Evolutionary conservation across 257 asterid species (phyloP).

Genomic region (Asclepias syriaca): DNA sequence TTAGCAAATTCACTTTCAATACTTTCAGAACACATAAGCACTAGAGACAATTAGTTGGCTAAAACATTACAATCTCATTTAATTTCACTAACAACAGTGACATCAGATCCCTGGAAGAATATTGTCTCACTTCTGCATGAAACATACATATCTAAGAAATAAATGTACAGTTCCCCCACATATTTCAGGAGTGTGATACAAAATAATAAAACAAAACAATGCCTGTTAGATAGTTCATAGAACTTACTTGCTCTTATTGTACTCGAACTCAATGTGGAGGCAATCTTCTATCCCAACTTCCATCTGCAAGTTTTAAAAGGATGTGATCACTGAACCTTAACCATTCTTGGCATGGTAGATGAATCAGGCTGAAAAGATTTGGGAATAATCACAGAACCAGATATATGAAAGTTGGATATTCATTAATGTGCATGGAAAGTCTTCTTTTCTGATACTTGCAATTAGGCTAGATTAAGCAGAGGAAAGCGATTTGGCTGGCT

Average conservation of each 20-base stretch:
- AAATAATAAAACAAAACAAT: neutral
- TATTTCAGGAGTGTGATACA: neutral
- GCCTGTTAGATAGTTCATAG: neutral
- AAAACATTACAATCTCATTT: neutral
- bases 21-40: neutral
- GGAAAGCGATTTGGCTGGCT: neutral
- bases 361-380: neutral
- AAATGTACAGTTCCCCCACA: too few relatives aligned
- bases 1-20: neutral
- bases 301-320: slow-evolving; percentile 57
- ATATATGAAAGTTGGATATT: neutral
- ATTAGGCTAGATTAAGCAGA: neutral
- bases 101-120: neutral
- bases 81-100: neutral
- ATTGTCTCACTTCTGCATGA: neutral
- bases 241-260: slow-evolving; percentile 96
- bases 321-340: neutral
- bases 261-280: slow-evolving; percentile 97
- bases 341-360: neutral
- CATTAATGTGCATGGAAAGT: neutral
- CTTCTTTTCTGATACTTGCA: neutral
- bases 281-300: slow-evolving; percentile 99
- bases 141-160: neutral
- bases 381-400: neutral
- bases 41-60: neutral